Base-by-base conservation (phyloP, 345 rosid genomes). In the Eucalyptus sp. region DNA sequence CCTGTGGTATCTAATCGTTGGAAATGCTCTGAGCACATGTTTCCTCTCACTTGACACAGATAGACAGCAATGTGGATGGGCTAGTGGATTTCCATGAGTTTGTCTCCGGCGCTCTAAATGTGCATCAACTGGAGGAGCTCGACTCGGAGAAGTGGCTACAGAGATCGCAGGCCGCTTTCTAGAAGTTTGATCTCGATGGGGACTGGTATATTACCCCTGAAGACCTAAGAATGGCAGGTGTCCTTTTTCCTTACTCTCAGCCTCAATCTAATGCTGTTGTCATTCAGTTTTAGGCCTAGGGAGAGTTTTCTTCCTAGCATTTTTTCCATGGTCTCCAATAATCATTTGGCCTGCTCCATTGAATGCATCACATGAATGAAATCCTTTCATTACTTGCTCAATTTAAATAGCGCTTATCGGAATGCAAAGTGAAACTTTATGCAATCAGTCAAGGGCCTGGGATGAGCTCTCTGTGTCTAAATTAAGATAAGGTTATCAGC, bases 101-200 rank as follows among this genome's bases (percentile, higher is more conserved):
- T 84, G 94, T 93, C 68, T 94, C 94, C 7, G 87, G 94, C 86
- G 76, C 95, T 44, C 81, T 92, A 29, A 94, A 92, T 88, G 95
- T 92, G 50, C 94, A 91, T 89, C 94, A 92, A 88, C 88, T 92
- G 48, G 91, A 93, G 91, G 93, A 93, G 66, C 95, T 92, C 50
- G 80, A 92, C 80, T 91, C 88, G 52, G 94, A 93, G 79, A 93
- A 92, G 91, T 92, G 94, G 93, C 91, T 91, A 62, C 88, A 50
- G 84, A 71, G 94, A 44, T 91, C 90, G 31, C 93, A 90, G 79
- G 91, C 93, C 87, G 93, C 94, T 86, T 93, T 93, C 89, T 90
- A 89, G 86, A 92, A 92, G 90, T 93, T 92, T 66, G 94, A 92
- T 88, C 85, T 92, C 12, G 93, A 92, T 80, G 88, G 87, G 87